Base-by-base conservation (phyloP, 2,329 filamentous ascomycete genomes). In the Colletotrichum sojae region DNA sequence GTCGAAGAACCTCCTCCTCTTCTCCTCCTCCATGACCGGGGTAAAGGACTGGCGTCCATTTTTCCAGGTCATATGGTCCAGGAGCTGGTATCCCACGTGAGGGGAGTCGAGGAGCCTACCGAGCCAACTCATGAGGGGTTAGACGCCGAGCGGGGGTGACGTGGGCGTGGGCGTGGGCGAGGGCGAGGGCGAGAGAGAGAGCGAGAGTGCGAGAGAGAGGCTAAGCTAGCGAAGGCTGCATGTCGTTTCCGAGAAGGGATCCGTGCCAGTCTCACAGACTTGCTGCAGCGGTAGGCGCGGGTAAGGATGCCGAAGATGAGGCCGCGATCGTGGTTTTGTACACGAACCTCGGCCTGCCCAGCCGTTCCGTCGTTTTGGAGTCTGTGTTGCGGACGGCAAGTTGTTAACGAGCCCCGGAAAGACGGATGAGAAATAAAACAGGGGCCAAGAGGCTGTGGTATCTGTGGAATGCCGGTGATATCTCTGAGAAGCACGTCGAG, bases 261-360 rank as follows among this genome's bases (percentile, higher is more conserved):
- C 67, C 67, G 67, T 67, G 67, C 62, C 63, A 67, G 55, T 48
- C 67, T 69, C 67, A 66, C 59, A 61, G 62, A 66, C 62, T 69
- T 45, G 55, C 67, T 67, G 43, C 66, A 60, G 55, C 49, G 16
- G 62, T 55, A 48, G 45, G 43, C 43, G 67, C 49, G 51, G 39
- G 45, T 49, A 56, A 12, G 39, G 51, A 61, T 36, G 43, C 67
- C 67, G 67, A 69, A 69, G 62, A 67, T 67, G 67, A 67, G 62
- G 52, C 56, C 49, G 25, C 20, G 56, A 52, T 53, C 13, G 61
- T 54, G 54, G 40, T 43, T 40, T 40, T 31, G 59, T 27, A 51
- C 20, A 65, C 40, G 36, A 40, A 40, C 27, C 22, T 53, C 20
- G 46, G n/a, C 48, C n/a, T 6, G n/a, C 15, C 20, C 20, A 16